A percentile compares a stretch with the other conserved stretches of the same genome.
Evolutionary conservation across 2,329 filamentous ascomycete species (phyloP).

Genomic region (Xylariaceae sp.): DNA sequence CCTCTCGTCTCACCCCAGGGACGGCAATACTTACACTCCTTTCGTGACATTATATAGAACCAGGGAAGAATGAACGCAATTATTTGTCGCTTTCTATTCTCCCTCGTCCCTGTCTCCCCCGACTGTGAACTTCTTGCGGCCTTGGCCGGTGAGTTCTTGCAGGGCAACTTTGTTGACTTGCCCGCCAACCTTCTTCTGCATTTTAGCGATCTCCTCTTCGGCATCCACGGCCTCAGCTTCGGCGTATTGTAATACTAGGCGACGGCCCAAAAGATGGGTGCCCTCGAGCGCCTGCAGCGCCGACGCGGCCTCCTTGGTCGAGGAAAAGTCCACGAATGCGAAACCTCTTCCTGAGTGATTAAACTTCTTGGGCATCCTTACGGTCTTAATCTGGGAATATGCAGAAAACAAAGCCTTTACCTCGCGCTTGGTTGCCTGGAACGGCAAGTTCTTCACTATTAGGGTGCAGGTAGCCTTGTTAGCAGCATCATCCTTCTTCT

Average conservation of each 20-base stretch:
- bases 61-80: conserved; percentile 27
- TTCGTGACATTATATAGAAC: conserved; percentile 27
- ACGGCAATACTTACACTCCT: conserved; percentile 27
- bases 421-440: conserved; percentile 92
- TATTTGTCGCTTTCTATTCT: conserved; percentile 31
- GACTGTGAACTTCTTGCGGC: conserved; percentile 85
- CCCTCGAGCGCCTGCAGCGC: conserved; percentile 87
- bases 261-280: conserved; percentile 86
- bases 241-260: conserved; percentile 86
- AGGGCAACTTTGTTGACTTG: conserved; percentile 88
- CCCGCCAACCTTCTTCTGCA: conserved; percentile 90
- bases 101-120: conserved; percentile 61
- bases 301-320: conserved; percentile 80
- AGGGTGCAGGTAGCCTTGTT: conserved; percentile 82
- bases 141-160: conserved; percentile 77
- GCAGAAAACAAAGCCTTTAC: conserved; percentile 82
- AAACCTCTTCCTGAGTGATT: conserved; percentile 85
- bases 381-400: conserved; percentile 76
- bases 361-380: conserved; percentile 93
- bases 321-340: conserved; percentile 94
- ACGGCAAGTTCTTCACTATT: conserved; percentile 96
- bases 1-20: conserved; percentile 19
- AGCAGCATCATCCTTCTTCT: conserved; percentile 72
- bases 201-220: conserved; percentile 92
- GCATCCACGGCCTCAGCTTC: conserved; percentile 83